Base-by-base conservation (phyloP, 352 stramenopile species). In the Globisporangium irregulare region DNA sequence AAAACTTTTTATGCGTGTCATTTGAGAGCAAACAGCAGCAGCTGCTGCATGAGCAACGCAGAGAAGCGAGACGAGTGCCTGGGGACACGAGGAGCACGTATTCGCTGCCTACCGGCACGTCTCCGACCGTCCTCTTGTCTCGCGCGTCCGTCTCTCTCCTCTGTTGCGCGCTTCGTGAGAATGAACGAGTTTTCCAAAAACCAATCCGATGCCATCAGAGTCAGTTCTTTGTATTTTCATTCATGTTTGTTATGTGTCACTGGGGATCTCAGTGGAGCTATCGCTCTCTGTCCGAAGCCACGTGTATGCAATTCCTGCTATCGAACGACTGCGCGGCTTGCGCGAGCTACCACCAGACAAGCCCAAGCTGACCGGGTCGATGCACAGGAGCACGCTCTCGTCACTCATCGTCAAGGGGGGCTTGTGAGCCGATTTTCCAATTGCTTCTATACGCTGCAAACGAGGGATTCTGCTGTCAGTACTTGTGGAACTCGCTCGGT, bases 1-100 rank as follows among this genome's bases (percentile, higher is more conserved):
- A 63, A 63, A 53, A 46, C 25, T 46, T 46, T 46, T 59, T 67
- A 67, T 67, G 61, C 61, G 61, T 67, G 61, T 67, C 61, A 67
- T 57, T 67, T 67, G 61, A 67, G 61, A 59, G 61, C 27, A 36
- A 34, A 34, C 32, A 63, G 20, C 5, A 22, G 34, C 12, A 34
- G 53, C 27, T 32, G 27, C 27, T 32, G 27, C 27, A 32, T 7
- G 27, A 32, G 27, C 27, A 32, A 32, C 27, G 27, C 27, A 20
- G 15, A 7, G 10, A 18, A 25, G 18, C 32, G 58, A 63, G 34
- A 32, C 9, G n/a, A 63, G 58, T 6, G 34, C 12, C 12, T 46
- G 38, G 58, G 58, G 25, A 10, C 8, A 41, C 25, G 32, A 10
- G 18, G 29, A 22, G 36, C 5, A 38, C 53, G 53, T 20, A 18